A percentile compares a stretch with the other conserved stretches of the same genome.
phyloP scores from a whole-genome alignment of 768 basidiomycete species.

The Phlegmacium glaucopus region DNA sequence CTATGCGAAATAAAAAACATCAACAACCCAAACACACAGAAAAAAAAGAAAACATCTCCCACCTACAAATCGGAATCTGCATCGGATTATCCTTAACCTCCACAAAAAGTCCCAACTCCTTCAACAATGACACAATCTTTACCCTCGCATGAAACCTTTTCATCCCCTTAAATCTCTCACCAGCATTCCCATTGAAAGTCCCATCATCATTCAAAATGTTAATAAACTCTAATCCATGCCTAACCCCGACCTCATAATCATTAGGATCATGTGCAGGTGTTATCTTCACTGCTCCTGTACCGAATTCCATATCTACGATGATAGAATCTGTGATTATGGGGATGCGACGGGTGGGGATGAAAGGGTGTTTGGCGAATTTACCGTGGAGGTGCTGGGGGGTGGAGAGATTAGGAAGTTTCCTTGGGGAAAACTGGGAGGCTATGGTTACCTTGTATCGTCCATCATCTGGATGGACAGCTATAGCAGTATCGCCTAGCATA shows the following conservation, averaged over 20 bases:
- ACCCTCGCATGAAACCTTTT: slow-evolving; percentile 93
- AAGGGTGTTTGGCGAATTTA: slow-evolving; percentile 88
- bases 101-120: slow-evolving; percentile 80
- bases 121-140: slow-evolving; percentile 77
- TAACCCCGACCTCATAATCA: slow-evolving; percentile 90
- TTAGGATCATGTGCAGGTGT: slow-evolving; percentile 98
- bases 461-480: slow-evolving; percentile 95
- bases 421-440: background rate
- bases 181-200: slow-evolving; percentile 89
- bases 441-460: slow-evolving; percentile 73
- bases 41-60: slow-evolving; percentile 14
- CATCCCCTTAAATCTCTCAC: slow-evolving; percentile 88
- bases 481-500: slow-evolving; percentile 96
- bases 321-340: slow-evolving; percentile 87
- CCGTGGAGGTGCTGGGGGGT: slow-evolving; percentile 78
- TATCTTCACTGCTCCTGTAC: slow-evolving; percentile 98
- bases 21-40: background rate
- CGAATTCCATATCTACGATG: slow-evolving; percentile 92
- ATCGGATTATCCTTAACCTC: slow-evolving; percentile 97
- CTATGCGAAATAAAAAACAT: slow-evolving; percentile 33
- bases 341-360: slow-evolving; percentile 72
- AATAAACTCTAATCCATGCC: slow-evolving; percentile 89
- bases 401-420: background rate
- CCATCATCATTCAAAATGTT: slow-evolving; percentile 97
- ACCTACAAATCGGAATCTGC: slow-evolving; percentile 94